phyloP scores from a whole-genome alignment of 306 rosid species.

The Quercus aquifolioides region DNA sequence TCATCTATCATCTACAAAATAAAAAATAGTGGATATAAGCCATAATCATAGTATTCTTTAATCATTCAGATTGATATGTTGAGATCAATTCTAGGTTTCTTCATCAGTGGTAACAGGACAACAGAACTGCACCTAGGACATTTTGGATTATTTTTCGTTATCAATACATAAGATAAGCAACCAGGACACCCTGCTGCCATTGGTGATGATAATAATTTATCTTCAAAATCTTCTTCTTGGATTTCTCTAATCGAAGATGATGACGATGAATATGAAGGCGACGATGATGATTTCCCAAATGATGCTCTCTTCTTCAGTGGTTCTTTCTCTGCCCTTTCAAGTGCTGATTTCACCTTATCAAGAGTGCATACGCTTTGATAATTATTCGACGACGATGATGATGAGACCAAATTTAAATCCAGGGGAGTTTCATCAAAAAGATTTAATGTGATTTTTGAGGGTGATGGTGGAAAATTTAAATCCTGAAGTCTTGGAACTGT shows the following conservation, averaged over 20 bases:
- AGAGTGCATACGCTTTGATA: constrained; percentile 88
- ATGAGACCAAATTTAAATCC: constrained; percentile 59
- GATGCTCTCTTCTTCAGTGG: constrained; percentile 54
- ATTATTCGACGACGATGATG: constrained; percentile 42
- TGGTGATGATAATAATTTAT: constrained; percentile 49
- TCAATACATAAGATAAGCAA: constrained; percentile 79
- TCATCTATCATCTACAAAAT: constrained; percentile 63
- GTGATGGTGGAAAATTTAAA: constrained; percentile 65
- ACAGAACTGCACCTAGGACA: constrained; percentile 84
- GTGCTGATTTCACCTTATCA: constrained; percentile 92
- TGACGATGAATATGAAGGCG: constrained; percentile 58
- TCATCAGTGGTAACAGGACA: constrained; percentile 57
- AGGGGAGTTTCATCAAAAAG: constrained; percentile 67
- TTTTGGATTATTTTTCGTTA: constrained; percentile 76
- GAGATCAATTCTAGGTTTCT: constrained; percentile 91
- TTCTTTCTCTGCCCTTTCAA: constrained; percentile 87
- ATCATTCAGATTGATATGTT: constrained; percentile 61
- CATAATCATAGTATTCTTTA: constrained; percentile 1
- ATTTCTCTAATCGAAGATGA: constrained; percentile 61
- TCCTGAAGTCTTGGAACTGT: constrained; percentile 57
- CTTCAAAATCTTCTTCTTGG: constrained; percentile 62
- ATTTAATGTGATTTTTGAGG: constrained; percentile 48
- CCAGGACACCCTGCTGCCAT: constrained; percentile 94
- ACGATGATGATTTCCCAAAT: constrained; percentile 49
- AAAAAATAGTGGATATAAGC: constrained; percentile 1